phyloP scores from a whole-genome alignment of 805 yeast species.

The Saccharomycopsis fodiens region DNA sequence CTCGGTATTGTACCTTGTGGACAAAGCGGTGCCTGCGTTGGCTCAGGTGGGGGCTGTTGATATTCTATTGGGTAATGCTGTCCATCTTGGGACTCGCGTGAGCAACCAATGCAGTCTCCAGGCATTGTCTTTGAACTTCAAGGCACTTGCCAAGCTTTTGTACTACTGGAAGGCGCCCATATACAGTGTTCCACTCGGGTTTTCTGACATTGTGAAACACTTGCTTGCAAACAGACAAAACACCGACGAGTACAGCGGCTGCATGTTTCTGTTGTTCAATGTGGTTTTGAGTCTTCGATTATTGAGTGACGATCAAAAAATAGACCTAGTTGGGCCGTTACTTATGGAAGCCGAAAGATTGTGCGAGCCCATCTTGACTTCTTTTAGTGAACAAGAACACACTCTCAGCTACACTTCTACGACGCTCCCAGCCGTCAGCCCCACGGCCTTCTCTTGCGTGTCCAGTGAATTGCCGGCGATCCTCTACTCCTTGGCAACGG shows the following conservation, averaged over 20 bases:
- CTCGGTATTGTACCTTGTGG: not conserved
- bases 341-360: not conserved
- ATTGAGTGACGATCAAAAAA: not conserved
- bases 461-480: conserved; percentile 11
- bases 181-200: not conserved
- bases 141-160: conserved; percentile 8
- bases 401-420: not conserved
- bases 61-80: not conserved
- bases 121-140: conserved; percentile 12
- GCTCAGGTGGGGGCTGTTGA: not conserved
- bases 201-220: not conserved
- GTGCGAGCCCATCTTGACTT: not conserved
- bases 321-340: not conserved
- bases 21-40: not conserved
- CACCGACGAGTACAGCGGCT: not conserved
- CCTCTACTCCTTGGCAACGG: conserved; percentile 10
- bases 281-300: not conserved
- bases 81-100: not conserved
- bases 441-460: conserved; percentile 1
- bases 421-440: not conserved
- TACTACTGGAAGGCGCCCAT: not conserved
- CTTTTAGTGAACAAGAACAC: not conserved
- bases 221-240: not conserved
- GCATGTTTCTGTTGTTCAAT: conserved; percentile 1
- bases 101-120: not conserved